Conservation (phyloP, 805 yeast genomes). For the Candida nonsorbophila region DNA sequence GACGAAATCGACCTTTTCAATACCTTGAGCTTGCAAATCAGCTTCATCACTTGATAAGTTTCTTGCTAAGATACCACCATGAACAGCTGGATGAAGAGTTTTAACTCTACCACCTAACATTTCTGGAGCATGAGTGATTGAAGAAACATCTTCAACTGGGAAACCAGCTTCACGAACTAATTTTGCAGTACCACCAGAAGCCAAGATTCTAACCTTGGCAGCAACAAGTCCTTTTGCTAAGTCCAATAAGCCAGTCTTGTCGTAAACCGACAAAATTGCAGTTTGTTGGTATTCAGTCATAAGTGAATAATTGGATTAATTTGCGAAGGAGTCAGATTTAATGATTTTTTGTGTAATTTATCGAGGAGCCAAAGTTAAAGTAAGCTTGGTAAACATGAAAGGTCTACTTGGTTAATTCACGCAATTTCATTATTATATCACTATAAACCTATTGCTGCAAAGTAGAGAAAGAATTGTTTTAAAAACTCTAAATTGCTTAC, state of each 20-base stretch:
- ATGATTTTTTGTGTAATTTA: not conserved
- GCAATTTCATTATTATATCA: conserved; percentile 4
- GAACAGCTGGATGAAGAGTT: conserved; percentile 98
- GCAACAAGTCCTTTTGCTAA: conserved; percentile 91
- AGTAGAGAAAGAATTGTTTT: too few relatives aligned
- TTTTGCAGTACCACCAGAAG: conserved; percentile 96
- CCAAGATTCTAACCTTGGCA: conserved; percentile 85
- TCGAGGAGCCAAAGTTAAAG: not conserved
- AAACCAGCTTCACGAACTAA: conserved; percentile 95
- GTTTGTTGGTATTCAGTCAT: conserved; percentile 45
- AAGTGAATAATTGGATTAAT: not conserved
- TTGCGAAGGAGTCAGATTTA: conserved; percentile 3
- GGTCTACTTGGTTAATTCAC: conserved; percentile 1
- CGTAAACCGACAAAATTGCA: conserved; percentile 94
- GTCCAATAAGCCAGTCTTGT: conserved; percentile 93
- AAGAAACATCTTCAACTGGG: conserved; percentile 92
- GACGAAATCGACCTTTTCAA: conserved; percentile 93
- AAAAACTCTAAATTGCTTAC: conserved; percentile 5
- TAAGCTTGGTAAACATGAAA: not conserved
- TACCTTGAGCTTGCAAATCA: conserved; percentile 83
- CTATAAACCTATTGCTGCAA: too few relatives aligned
- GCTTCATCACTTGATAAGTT: conserved; percentile 85
- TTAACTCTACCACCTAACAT: conserved; percentile 98
- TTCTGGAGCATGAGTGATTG: conserved; percentile 97
- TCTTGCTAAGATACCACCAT: conserved; percentile 95